Base-by-base conservation (phyloP, 2,329 filamentous ascomycete species). In the Cladophialophora yegresii region DNA sequence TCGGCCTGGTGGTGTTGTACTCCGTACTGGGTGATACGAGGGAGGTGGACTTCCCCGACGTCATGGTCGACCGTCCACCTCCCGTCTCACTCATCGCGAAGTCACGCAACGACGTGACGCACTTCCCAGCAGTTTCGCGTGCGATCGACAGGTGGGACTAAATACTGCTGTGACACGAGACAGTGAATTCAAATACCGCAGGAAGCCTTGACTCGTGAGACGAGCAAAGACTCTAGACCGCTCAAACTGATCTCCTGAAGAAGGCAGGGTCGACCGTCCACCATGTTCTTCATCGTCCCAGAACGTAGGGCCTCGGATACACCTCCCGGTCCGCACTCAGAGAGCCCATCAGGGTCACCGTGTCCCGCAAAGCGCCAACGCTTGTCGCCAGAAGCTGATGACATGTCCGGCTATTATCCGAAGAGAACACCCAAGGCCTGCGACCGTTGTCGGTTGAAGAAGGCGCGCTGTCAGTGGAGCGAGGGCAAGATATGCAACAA, bases 371-470 rank as follows among this genome's bases (percentile, higher is more conserved):
- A 64, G 53, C 49, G 57, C 58, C 57, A 45, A 23, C 56, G 50
- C 23, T 2, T 51, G 50, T 64, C 56, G 22, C 56, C 56, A 33
- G 50, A 64, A 43, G 13, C 26, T 12, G 63, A 66, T 50, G 64
- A 60, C 30, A 30, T 30, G 23, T 47, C 56, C 12, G 61, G 61
- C 16, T 64, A 66, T 47, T 66, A 66, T 55, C 64, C 64, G 2
- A 62, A 53, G 56, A 56, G 64, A n/a, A 66, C 49, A n/a, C 64
- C 50, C 16, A 66, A 64, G 45, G 61, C 61, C 32, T 66, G 64
- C 28, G 64, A 66, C 23, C 61, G 64, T 12, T 66, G 64, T 55
- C 61, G 64, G n/a, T 16, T 66, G 30, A 66, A 66, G 16, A 66
- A 66, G 28, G 64, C 56, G 13, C 55, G 61, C 5, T 51, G 49